Evolutionary conservation across 768 basidiomycete genomes (phyloP), one percentile per base, ranked within the genome.

Genomic region (Phanerodontia chrysosporium): DNA sequence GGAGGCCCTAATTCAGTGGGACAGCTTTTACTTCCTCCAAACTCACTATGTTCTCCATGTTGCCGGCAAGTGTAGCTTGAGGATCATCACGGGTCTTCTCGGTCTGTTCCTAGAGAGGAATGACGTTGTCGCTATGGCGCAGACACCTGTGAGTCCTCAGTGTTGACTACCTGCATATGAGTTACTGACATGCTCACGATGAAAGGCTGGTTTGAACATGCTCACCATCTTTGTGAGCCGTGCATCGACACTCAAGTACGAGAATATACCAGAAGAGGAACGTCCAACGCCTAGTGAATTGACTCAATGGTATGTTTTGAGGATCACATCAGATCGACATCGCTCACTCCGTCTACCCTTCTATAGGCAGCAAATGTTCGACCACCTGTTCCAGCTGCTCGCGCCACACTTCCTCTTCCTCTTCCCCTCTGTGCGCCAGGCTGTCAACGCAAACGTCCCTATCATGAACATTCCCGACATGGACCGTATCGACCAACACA

Each of bases 131-230:
- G 74, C 75, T 51, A 79, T 96, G 56, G 85, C 92, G 13, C 82
- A 85, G 59, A 93, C 95, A 12, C 87, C 85, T 75, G 95, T 97
- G 62, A 42, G 89, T 73, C 25, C 25, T 52, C 46, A 30, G 45
- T 9, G 9, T 13, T 29, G 28, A 18, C 45, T 51, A 27, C 46
- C 42, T 57, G 8, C 29, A 27, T 58, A 21, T 61, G 45, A 57
- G 27, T 44, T 28, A 24, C 28, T 16, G 14, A 5, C 5, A 18
- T n/a, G 29, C 2, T 62, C 25, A 39, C 51, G 42, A 44, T n/a
- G n/a, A n/a, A 55, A 98, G 95, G 94, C 97, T 57, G 97, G 95
- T 35, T 77, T 98, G 27, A 92, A 93, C 2, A 79, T 98, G 52
- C 78, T 98, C 61, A 98, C 95, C 0, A 78, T 95, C 46, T 88